phyloP scores from a whole-genome alignment of 2,329 filamentous ascomycete genomes.

The Ophiostoma angusticollis region DNA sequence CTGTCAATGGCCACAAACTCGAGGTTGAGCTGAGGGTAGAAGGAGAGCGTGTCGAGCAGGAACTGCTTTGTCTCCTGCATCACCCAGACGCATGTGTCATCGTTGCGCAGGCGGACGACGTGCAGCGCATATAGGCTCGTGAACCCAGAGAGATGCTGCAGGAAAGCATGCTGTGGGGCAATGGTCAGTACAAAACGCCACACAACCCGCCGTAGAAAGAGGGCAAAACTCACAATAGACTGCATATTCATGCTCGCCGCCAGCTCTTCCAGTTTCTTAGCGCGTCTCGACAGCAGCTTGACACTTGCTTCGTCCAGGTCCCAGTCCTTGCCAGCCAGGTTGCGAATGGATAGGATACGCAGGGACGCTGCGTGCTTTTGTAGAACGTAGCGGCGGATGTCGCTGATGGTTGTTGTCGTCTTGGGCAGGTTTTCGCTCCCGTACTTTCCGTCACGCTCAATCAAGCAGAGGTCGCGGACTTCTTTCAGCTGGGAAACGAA shows the following conservation, averaged over 20 bases:
- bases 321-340: constrained; percentile 40
- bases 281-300: constrained; percentile 38
- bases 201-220: too few relatives aligned
- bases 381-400: constrained; percentile 44
- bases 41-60: constrained; percentile 43
- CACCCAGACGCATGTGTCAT: constrained; percentile 44
- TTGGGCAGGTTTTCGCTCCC: constrained; percentile 40
- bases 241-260: constrained; percentile 41
- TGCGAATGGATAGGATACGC: constrained; percentile 46
- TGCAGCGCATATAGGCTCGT: constrained; percentile 41
- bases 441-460: constrained; percentile 39
- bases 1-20: constrained; percentile 46
- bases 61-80: constrained; percentile 45
- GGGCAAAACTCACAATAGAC: constrained; percentile 33
- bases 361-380: constrained; percentile 44
- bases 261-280: constrained; percentile 39
- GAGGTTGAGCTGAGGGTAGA: constrained; percentile 41
- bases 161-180: constrained; percentile 45
- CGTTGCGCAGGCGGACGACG: constrained; percentile 39
- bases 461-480: constrained; percentile 45
- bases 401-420: constrained; percentile 37
- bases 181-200: too few relatives aligned
- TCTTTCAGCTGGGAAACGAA: constrained; percentile 39
- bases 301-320: constrained; percentile 43
- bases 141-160: constrained; percentile 43